Evolutionary conservation across 768 basidiomycete species (phyloP).

Genomic region (Mycena sanguinolenta): DNA sequence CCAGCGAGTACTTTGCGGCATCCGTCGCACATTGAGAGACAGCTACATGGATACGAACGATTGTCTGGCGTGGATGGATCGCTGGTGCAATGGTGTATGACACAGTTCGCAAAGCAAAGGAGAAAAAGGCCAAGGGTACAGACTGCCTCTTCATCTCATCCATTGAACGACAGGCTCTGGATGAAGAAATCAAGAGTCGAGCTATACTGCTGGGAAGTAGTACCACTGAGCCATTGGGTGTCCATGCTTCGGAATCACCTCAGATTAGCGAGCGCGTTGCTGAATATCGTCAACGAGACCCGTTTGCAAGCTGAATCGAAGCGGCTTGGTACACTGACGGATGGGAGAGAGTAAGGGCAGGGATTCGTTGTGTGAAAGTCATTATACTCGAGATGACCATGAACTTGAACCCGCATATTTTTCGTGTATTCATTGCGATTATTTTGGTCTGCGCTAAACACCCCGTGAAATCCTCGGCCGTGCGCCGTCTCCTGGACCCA

Average conservation of each 20-base stretch:
- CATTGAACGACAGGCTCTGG: no score
- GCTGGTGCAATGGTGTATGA: no score
- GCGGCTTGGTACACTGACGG: neutral
- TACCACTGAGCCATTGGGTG: no score
- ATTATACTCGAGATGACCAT: neutral
- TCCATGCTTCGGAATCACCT: no score
- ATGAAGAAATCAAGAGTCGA: no score
- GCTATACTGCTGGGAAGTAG: no score
- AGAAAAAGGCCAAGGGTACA: no score
- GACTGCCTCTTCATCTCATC: no score
- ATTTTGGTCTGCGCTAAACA: neutral
- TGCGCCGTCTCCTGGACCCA: neutral
- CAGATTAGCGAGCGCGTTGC: no score
- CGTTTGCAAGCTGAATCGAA: neutral
- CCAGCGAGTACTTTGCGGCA: conserved; percentile 74
- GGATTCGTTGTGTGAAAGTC: neutral
- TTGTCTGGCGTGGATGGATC: no score
- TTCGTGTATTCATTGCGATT: neutral
- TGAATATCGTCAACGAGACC: neutral
- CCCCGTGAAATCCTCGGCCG: no score
- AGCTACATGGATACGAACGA: conserved; percentile 43
- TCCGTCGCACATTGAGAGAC: conserved; percentile 75
- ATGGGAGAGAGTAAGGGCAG: neutral
- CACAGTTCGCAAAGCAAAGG: no score
- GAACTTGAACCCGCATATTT: neutral